These are phyloP conservation scores for Stenocarpella maydis DNA, from an alignment of 2,329 filamentous ascomycete species.

Conservation along the genomic window DNA sequence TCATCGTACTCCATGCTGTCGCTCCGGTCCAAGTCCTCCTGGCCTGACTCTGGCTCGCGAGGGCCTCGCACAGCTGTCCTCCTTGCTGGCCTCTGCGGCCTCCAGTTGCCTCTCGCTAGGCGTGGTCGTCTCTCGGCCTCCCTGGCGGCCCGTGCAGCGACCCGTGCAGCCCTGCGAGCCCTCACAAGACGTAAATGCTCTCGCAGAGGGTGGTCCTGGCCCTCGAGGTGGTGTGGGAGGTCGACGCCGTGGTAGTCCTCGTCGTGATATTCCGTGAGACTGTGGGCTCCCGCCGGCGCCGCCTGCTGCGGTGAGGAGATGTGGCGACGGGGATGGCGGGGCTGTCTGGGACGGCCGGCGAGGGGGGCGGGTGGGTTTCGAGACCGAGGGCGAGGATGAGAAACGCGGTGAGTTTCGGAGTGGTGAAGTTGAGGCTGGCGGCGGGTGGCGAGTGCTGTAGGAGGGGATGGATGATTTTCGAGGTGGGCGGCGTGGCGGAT, in stretches of 20 bases:
- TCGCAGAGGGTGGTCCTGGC: background rate
- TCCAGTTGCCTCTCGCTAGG: conserved; percentile 5
- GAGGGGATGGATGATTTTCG: background rate
- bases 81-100: background rate
- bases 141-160: background rate
- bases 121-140: background rate
- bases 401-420: background rate
- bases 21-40: background rate
- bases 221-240: background rate
- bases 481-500: background rate
- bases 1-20: conserved; percentile 30
- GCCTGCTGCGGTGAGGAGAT: background rate
- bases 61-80: background rate
- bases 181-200: conserved; percentile 12
- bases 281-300: background rate
- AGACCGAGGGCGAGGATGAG: background rate
- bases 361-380: background rate
- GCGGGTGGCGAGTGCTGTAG: background rate
- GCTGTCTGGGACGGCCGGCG: background rate
- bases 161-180: conserved; percentile 25
- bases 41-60: background rate
- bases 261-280: background rate
- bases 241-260: background rate
- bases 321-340: background rate
- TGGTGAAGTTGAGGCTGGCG: background rate